A percentile compares a stretch with the other conserved stretches of the same genome.
Evolutionary conservation across 306 rosid genomes (phyloP).

Genomic region (Trifolium subterraneum): DNA sequence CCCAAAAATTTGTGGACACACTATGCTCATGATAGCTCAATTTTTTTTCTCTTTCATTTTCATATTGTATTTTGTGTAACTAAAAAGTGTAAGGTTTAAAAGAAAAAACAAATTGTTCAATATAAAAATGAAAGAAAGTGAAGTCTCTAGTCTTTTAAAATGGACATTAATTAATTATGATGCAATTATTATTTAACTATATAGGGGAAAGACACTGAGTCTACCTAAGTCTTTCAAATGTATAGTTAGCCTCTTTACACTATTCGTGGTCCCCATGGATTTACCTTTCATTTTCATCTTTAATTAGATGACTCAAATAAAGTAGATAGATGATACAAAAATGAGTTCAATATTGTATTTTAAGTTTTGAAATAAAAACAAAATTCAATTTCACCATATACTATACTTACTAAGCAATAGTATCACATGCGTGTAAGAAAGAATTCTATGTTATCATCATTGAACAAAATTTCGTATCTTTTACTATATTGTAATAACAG

Average conservation of each 20-base stretch:
- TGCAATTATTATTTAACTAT: conserved; percentile 19
- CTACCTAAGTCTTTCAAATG: conserved; percentile 32
- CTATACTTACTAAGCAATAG: conserved; percentile 1
- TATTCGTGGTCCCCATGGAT: conserved; percentile 42
- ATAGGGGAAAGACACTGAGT: conserved; percentile 28
- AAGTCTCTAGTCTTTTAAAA: conserved; percentile 17
- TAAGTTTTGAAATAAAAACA: background rate
- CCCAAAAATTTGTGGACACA: conserved; percentile 45
- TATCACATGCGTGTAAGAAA: conserved; percentile 40
- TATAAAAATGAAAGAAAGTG: conserved; percentile 34
- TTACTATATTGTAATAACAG: background rate
- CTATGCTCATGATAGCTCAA: conserved; percentile 2
- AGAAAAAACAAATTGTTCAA: background rate
- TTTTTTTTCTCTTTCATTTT: conserved; percentile 4
- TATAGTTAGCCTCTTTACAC: conserved; percentile 11
- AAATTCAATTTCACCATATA: conserved; percentile 20
- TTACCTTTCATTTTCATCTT: conserved; percentile 32
- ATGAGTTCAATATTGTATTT: conserved; percentile 27
- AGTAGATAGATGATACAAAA: conserved; percentile 25
- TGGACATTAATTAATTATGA: conserved; percentile 10
- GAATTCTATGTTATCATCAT: conserved; percentile 20
- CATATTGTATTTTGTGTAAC: conserved; percentile 33
- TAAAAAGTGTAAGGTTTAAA: conserved; percentile 31
- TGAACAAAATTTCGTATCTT: conserved; percentile 1
- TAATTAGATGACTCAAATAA: conserved; percentile 3